A percentile compares a stretch with the other conserved stretches of the same genome.
These are phyloP conservation scores for Allium fistulosum DNA, from an alignment of 106 monocot species.

Conservation along the genomic window DNA sequence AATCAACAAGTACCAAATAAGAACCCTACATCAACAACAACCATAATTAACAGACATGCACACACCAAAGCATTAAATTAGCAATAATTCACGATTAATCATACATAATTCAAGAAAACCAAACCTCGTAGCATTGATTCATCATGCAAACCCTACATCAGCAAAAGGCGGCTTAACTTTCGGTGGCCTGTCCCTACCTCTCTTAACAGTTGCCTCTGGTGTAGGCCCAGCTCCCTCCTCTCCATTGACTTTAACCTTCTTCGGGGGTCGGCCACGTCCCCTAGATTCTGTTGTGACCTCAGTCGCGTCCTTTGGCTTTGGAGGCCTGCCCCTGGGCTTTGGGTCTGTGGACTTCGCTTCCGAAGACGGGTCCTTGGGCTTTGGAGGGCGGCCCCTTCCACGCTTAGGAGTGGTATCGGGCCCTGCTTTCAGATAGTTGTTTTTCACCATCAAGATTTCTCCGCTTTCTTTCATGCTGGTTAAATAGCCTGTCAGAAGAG, in stretches of 20 bases:
- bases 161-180: not conserved
- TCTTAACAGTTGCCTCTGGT: conserved; percentile 9
- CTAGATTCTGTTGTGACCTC: conserved; percentile 23
- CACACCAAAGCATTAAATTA: no score
- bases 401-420: not conserved
- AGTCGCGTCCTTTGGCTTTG: conserved; percentile 50
- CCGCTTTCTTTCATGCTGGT: conserved; percentile 44
- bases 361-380: conserved; percentile 4
- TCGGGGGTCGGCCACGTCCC: conserved; percentile 57
- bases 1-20: no score
- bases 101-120: no score
- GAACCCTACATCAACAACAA: no score
- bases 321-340: conserved; percentile 35
- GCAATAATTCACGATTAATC: no score
- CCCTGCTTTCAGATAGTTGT: conserved; percentile 32
- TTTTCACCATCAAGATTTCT: conserved; percentile 34
- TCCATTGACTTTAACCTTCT: conserved; percentile 11
- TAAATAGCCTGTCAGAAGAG: conserved; percentile 28
- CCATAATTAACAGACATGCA: no score
- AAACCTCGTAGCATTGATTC: no score
- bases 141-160: not conserved
- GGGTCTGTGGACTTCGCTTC: conserved; percentile 14
- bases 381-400: conserved; percentile 3
- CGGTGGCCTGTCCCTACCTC: conserved; percentile 16
- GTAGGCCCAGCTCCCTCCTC: not conserved